Base-by-base conservation (phyloP, 495 filamentous ascomycete species). In the Hypomontagnella submonticulosa region DNA sequence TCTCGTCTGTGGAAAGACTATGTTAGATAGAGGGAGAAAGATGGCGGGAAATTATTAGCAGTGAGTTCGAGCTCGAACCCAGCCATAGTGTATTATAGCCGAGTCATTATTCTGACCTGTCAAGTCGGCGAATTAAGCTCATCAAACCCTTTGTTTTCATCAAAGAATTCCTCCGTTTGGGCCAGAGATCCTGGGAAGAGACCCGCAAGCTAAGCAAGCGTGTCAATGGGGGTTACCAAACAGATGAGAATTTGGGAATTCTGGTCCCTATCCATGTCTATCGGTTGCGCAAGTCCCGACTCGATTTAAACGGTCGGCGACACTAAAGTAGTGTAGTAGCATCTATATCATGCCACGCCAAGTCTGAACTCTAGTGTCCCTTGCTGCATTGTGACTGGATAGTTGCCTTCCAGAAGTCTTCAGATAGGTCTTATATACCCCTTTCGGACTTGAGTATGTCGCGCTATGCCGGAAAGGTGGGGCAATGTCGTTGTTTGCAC, bases 251-350 rank as follows among this genome's bases (percentile, higher is more conserved):
- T 51, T 51, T 11, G 15, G 52, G 40, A 52, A 48, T 23, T 30
- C 19, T 27, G 20, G 15, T 37, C 32, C 18, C 6, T 15, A 67
- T 62, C 57, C 57, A 67, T 58, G 58, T 38, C 27, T 36, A 46
- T 30, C 30, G 6, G 55, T 47, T 20, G 53, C 58, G 40, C 32
- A 48, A 4, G 51, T 62, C 47, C 57, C 47, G 58, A 34, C 23
- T 27, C 37, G 54, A 55, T 59, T 48, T 52, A 33, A 59, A 63
- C 58, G 53, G 58, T 67, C 65, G 65, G 57, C 65, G 65, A 67
- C 59, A 40, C 58, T 67, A 67, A 48, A 49, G 58, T 49, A 44
- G 32, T 15, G 46, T 49, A 51, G 32, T 20, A 52, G 51, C 42
- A 32, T 59, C 36, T 56, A 11, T 37, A 51, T 32, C 38, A 55